phyloP scores from a whole-genome alignment of 2,329 filamentous ascomycete species.

The Colletotrichum phormii region DNA sequence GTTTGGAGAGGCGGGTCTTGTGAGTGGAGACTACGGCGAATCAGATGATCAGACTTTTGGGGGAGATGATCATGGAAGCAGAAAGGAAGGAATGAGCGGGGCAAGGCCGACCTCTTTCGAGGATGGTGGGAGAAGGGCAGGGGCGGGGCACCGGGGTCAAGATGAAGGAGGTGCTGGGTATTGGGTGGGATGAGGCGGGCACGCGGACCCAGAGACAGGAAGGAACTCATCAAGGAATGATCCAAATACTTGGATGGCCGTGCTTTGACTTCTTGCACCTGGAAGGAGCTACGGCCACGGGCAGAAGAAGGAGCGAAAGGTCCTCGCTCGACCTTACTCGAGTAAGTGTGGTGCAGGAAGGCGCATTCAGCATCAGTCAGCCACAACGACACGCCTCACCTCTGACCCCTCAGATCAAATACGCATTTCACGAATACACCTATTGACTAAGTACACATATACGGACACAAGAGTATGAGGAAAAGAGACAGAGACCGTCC shows the following conservation, averaged over 20 bases:
- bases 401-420: background rate
- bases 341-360: background rate
- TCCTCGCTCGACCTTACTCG: too few relatives aligned
- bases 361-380: background rate
- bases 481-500: background rate
- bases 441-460: background rate
- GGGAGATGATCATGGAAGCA: constrained; percentile 1
- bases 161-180: background rate
- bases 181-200: too few relatives aligned
- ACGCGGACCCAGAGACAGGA: too few relatives aligned
- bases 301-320: background rate
- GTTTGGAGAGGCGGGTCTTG: background rate
- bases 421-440: background rate
- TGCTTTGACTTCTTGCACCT: background rate
- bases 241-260: background rate
- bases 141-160: background rate
- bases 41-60: constrained; percentile 9
- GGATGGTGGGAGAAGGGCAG: background rate
- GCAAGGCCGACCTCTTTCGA: background rate
- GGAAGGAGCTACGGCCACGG: background rate
- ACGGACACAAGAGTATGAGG: background rate
- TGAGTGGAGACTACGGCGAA: constrained; percentile 8
- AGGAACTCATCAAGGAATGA: background rate
- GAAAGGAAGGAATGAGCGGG: constrained; percentile 29
- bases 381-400: background rate